Conservation (phyloP, 495 filamentous ascomycete species). For the Aspergillus steynii region DNA sequence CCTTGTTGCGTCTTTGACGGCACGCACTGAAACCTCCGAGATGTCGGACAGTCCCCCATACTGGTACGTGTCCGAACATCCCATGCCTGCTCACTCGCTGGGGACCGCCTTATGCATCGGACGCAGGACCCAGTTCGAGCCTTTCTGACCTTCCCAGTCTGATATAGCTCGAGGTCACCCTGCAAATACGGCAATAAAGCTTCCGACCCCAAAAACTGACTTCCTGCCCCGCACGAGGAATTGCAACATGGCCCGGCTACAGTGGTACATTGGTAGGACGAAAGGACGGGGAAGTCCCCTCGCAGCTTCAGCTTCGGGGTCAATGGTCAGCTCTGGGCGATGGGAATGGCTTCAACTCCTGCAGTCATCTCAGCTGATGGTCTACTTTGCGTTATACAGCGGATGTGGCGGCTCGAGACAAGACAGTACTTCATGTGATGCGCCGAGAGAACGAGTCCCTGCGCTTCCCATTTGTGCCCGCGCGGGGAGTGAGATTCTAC, state of each 20-base stretch:
- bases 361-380: not conserved
- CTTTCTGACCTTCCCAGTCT: not conserved
- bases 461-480: not conserved
- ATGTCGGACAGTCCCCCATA: too few relatives aligned
- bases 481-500: not conserved
- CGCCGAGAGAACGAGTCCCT: not conserved
- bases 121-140: not conserved
- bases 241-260: not conserved
- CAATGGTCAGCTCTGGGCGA: not conserved
- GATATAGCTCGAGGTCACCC: not conserved
- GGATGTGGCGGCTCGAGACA: not conserved
- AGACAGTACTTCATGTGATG: not conserved
- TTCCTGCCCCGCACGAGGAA: not conserved
- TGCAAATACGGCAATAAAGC: not conserved
- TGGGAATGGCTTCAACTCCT: not conserved
- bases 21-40: too few relatives aligned
- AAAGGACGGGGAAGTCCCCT: not conserved
- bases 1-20: too few relatives aligned
- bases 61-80: too few relatives aligned
- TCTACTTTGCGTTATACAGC: not conserved
- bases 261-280: not conserved
- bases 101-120: not conserved
- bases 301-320: not conserved
- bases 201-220: not conserved
- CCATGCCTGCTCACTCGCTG: too few relatives aligned